These are phyloP conservation scores for Sarcodon sp. DNA, from an alignment of 768 basidiomycete species.

Conservation along the genomic window DNA sequence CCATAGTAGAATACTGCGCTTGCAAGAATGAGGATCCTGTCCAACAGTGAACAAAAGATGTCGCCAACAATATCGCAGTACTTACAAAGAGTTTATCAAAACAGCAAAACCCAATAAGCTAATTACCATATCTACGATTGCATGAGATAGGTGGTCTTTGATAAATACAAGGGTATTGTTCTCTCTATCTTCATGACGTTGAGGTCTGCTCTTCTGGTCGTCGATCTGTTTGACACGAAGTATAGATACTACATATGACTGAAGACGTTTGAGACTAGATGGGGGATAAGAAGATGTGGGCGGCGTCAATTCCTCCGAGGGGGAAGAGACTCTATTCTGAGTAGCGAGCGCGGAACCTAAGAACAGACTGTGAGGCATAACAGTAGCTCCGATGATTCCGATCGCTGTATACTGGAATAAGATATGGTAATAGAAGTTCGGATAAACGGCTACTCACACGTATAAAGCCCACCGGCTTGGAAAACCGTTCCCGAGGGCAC, in stretches of 20 bases:
- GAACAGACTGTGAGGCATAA: constrained; percentile 92
- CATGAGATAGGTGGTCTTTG: constrained; percentile 26
- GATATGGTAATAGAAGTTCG: constrained; percentile 17
- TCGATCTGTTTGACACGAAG: constrained; percentile 15
- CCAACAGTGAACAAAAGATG: neutral
- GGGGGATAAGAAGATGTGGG: constrained; percentile 9
- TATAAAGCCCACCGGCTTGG: constrained; percentile 44
- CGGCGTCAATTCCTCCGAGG: neutral
- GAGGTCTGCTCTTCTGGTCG: constrained; percentile 20
- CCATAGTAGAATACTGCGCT: constrained; percentile 69
- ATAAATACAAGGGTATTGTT: constrained; percentile 23
- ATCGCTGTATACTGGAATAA: constrained; percentile 30
- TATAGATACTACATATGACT: constrained; percentile 1
- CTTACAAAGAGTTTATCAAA: constrained; percentile 74
- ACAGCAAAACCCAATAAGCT: constrained; percentile 78
- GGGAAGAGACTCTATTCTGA: constrained; percentile 49
- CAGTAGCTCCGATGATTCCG: constrained; percentile 72
- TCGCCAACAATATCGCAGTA: constrained; percentile 6
- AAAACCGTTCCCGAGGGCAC: constrained; percentile 59
- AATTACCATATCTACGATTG: constrained; percentile 31
- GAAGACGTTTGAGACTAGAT: constrained; percentile 7
- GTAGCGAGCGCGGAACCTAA: constrained; percentile 80
- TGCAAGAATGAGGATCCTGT: constrained; percentile 71
- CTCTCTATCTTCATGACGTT: constrained; percentile 25
- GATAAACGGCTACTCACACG: constrained; percentile 29